Base-by-base conservation (phyloP, 352 stramenopile genomes). In the Phytophthora pluvialis region DNA sequence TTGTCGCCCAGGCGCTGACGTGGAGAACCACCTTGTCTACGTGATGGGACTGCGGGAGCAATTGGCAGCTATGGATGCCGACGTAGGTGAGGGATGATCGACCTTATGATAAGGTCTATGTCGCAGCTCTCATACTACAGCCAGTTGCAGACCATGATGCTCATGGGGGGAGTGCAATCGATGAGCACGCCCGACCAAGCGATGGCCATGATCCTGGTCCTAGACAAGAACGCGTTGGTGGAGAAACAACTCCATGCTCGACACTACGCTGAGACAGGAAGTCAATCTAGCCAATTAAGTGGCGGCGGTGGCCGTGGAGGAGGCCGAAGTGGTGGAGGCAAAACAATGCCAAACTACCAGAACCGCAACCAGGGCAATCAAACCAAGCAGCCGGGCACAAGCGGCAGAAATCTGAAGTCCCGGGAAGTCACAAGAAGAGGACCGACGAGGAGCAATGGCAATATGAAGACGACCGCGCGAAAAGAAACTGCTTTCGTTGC, bases 51-150 rank as follows among this genome's bases (percentile, higher is more conserved):
- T 61, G 1, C 29, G 53, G 0, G 42, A 53, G 43, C 42, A 61
- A 11, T 15, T 61, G 5, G 32, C 28, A 28, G 40, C 16, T 0
- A 8, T 60, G 5, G 12, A 38, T 12, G 52, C 39, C 1, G 40
- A 50, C 13, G 5, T 60, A 3, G 13, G 40, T 3, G 52, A 51
- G 52, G 39, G 52, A 45, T 60, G 39, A 29, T 60, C 2, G 42
- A 60, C 16, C 36, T 52, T 1, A 51, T 51, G 52, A n/a, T 44
- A 10, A 13, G 39, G 21, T 60, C 40, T 4, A 35, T 60, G 9
- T 43, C 52, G 0, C 52, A 51, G 35, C 21, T 21, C 21, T 21
- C 21, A 21, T 60, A 60, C n/a, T 60, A 60, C 51, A 35, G 31
- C 1, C 9, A 40, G 5, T n/a, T 40, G 12, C 8, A n/a, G 13